Base-by-base conservation (phyloP, 164 flowering plant species). In the Macadamia integrifolia region DNA sequence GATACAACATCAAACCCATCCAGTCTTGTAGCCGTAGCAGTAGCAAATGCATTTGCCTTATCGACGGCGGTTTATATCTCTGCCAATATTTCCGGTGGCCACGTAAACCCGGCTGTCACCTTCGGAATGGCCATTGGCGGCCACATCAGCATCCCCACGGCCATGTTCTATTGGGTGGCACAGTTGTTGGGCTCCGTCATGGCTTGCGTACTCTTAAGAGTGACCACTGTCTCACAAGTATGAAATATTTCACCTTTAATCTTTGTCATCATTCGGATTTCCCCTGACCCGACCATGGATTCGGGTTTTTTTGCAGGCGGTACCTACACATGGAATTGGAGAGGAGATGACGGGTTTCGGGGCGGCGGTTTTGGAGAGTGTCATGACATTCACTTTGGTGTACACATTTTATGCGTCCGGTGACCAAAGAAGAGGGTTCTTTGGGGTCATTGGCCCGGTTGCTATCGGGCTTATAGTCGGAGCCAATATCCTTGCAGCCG, bases 101-200 rank as follows among this genome's bases (percentile, higher is more conserved):
- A 92, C 59, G 85, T 87, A 52, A 92, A 92, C 58, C 98, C 96
- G 1, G 98, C 96, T 0, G 92, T 93, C 43, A 91, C 98, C 0
- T 93, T 93, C 28, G 93, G 85, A 2, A 76, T 80, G 87, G 92
- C 84, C 0, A 79, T 91, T 0, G 88, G 93, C 1, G 91, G 98
- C 52, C 92, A 82, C 62, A 80, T 93, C 15, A 80, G 77, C 56
- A 74, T 89, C 66, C 84, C 88, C 1, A 80, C 79, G 9, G 87
- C 89, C 55, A 69, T 88, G 2, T 88, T 89, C 68, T 93, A 89
- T 74, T 87, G 89, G 91, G 66, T 81, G 64, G 72, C 90, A 0
- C 98, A 92, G 67, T 75, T 90, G 75, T 18, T 85, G 62, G 98
- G 85, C 52, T 81, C 97, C 18, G 73, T 82, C 48, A 66, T 84